These are phyloP conservation scores for Volvariella volvacea DNA, from an alignment of 1,284 basidiomycete genomes.

Conservation along the genomic window DNA sequence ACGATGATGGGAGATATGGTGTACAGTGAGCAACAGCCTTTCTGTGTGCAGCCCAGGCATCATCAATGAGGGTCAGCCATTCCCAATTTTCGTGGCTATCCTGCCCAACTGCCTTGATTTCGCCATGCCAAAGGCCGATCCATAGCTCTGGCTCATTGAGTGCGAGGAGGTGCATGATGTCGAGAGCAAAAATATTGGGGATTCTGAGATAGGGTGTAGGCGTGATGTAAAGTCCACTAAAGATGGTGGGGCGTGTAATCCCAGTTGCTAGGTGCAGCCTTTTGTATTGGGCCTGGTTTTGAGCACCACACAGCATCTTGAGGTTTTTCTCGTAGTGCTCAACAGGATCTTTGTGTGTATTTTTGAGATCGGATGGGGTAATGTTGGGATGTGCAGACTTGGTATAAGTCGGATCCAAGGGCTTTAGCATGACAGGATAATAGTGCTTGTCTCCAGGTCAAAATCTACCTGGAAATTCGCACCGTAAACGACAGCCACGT, in stretches of 20 bases:
- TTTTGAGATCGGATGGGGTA: slow-evolving; percentile 8
- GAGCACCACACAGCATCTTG: slow-evolving; percentile 2
- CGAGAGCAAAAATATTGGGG: slow-evolving; percentile 20
- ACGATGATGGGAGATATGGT: slow-evolving; percentile 24
- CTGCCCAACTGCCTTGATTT: slow-evolving; percentile 16
- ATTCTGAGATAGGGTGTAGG: no score
- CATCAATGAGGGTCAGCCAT: slow-evolving; percentile 16
- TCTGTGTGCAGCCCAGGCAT: slow-evolving; percentile 20
- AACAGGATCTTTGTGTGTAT: slow-evolving; percentile 8
- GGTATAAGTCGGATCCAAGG: not conserved
- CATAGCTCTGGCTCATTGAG: slow-evolving; percentile 20
- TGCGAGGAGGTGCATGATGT: slow-evolving; percentile 27
- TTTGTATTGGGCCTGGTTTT: slow-evolving; percentile 11
- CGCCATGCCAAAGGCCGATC: slow-evolving; percentile 24
- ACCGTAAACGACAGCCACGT: slow-evolving; percentile 16
- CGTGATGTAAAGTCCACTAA: slow-evolving; percentile 13
- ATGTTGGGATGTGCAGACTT: slow-evolving; percentile 9
- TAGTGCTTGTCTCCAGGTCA: slow-evolving; percentile 12
- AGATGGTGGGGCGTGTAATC: slow-evolving; percentile 19
- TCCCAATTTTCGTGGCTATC: slow-evolving; percentile 16
- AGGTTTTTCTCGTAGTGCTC: slow-evolving; percentile 8
- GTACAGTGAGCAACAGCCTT: slow-evolving; percentile 17
- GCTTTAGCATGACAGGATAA: slow-evolving; percentile 11
- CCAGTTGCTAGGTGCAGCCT: slow-evolving; percentile 15
- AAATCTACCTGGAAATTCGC: slow-evolving; percentile 12